Evolutionary conservation across 768 basidiomycete genomes (phyloP).

Genomic region (Russula sp.): DNA sequence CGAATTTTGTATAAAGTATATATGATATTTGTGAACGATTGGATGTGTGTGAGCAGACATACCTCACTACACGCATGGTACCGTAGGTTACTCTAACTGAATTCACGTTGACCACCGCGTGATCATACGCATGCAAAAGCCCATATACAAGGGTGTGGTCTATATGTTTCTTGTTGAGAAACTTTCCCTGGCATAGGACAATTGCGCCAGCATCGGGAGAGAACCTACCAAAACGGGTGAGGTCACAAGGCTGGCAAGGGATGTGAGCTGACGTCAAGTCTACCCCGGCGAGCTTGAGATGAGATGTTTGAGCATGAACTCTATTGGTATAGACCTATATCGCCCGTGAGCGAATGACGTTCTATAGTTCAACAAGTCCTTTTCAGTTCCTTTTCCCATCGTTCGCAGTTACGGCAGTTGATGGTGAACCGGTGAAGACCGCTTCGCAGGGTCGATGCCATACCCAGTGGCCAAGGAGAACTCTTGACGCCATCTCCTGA

Average conservation of each 20-base stretch:
- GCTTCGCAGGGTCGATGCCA: conserved; percentile 48
- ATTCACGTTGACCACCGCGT: conserved; percentile 90
- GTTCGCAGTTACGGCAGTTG: conserved; percentile 48
- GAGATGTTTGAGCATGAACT: no score
- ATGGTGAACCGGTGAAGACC: conserved; percentile 35
- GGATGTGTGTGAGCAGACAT: no score
- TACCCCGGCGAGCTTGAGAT: no score
- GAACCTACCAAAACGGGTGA: conserved; percentile 75
- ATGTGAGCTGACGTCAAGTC: conserved; percentile 72
- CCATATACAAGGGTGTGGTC: conserved; percentile 93
- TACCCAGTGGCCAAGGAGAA: conserved; percentile 51
- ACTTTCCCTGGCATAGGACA: conserved; percentile 80
- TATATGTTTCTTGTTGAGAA: conserved; percentile 80
- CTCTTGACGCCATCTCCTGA: conserved; percentile 51
- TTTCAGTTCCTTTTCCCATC: conserved; percentile 52
- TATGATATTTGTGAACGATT: no score
- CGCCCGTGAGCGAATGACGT: conserved; percentile 55
- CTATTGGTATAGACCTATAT: conserved; percentile 48
- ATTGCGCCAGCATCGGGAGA: conserved; percentile 73
- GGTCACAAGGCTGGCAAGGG: conserved; percentile 83
- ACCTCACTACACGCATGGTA: conserved; percentile 99
- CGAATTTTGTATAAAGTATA: no score
- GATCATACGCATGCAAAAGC: conserved; percentile 90
- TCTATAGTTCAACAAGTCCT: conserved; percentile 48
- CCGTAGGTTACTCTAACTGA: no score